phyloP scores from a whole-genome alignment of 1,139 yeast genomes.

The Magnusiomyces magnusii region DNA sequence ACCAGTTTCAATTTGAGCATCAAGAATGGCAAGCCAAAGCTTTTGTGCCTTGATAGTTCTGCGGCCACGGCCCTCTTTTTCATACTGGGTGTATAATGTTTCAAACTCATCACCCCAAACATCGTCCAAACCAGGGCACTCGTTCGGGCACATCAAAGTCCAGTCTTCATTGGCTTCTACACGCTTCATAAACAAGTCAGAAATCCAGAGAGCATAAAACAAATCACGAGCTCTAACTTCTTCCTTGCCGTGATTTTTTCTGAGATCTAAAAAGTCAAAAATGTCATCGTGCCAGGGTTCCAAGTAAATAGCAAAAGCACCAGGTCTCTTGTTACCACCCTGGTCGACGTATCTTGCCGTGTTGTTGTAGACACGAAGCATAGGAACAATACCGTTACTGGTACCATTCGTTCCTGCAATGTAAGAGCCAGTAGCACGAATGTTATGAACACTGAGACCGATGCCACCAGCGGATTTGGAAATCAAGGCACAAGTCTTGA shows the following conservation, averaged over 20 bases:
- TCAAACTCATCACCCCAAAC: conserved; percentile 65
- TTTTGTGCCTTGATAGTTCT: conserved; percentile 61
- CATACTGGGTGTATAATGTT: conserved; percentile 53
- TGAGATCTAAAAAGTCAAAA: conserved; percentile 60
- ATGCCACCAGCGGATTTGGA: conserved; percentile 82
- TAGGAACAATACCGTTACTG: conserved; percentile 72
- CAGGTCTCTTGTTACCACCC: conserved; percentile 83
- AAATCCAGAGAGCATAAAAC: conserved; percentile 78
- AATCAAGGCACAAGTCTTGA: conserved; percentile 67
- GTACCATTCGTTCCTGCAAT: conserved; percentile 73
- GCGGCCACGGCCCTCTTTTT: conserved; percentile 51
- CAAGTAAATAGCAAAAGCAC: conserved; percentile 71
- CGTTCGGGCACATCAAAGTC: conserved; percentile 73
- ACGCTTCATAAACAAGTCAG: conserved; percentile 74
- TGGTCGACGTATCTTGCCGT: conserved; percentile 85
- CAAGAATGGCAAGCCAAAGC: conserved; percentile 68
- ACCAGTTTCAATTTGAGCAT: conserved; percentile 79
- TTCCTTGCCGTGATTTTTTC: conserved; percentile 78
- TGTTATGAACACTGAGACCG: conserved; percentile 70
- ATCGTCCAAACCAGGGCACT: conserved; percentile 66
- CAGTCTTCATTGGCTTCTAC: conserved; percentile 62
- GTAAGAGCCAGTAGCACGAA: conserved; percentile 62
- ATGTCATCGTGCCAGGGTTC: conserved; percentile 87
- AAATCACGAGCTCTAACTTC: conserved; percentile 76
- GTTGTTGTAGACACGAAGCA: conserved; percentile 75